Conservation (phyloP, 1,284 basidiomycete species). For the Melampsora americana region DNA sequence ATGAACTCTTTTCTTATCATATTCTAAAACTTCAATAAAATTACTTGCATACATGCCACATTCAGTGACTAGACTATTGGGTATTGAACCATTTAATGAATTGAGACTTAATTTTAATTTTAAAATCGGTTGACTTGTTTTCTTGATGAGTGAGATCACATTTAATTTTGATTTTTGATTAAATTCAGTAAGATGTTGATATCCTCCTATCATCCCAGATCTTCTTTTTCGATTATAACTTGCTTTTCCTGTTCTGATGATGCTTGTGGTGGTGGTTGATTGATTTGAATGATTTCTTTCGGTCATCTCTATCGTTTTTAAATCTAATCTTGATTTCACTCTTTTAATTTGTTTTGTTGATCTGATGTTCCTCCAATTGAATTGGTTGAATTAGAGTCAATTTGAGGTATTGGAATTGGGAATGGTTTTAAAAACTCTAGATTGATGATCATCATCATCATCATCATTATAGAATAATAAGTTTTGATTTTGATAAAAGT, state of each 20-base stretch:
- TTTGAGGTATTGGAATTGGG: not conserved
- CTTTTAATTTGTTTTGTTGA: not conserved
- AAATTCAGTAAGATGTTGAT: not conserved
- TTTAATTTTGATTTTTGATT: constrained; percentile 2
- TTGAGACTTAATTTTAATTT: not conserved
- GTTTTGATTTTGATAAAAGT: not conserved
- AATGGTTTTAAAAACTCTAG: not conserved
- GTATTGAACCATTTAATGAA: not conserved
- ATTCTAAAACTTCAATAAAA: constrained; percentile 7
- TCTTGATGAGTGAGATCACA: not conserved
- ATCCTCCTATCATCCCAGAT: not conserved
- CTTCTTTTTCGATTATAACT: constrained; percentile 1
- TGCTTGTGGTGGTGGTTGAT: no score
- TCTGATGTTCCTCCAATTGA: not conserved
- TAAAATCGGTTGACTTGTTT: constrained; percentile 1
- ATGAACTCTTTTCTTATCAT: constrained; percentile 5
- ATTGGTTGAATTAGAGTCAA: not conserved
- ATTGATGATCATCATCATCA: not conserved
- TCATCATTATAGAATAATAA: not conserved
- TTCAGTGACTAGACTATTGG: not conserved
- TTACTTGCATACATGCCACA: constrained; percentile 3
- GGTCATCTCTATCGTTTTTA: not conserved
- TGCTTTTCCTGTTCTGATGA: not conserved
- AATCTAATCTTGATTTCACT: not conserved
- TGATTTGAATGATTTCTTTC: not conserved